Evolutionary conservation across 768 basidiomycete species (phyloP).

Genomic region (Leccinum ochraceum): DNA sequence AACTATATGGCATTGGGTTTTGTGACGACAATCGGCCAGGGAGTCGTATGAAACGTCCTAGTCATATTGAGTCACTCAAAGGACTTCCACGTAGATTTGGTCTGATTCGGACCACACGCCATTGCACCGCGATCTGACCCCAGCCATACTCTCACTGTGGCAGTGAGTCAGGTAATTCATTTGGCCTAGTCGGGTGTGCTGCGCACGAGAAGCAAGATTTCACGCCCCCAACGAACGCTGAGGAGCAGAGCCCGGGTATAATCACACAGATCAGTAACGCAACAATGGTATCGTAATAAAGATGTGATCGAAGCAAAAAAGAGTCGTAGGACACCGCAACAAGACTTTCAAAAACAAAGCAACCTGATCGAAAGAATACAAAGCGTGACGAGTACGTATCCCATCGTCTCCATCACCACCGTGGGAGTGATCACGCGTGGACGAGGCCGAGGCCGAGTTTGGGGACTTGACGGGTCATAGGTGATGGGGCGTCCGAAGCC

Average conservation of each 20-base stretch:
- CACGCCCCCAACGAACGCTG: neutral
- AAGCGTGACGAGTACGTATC: constrained; percentile 13
- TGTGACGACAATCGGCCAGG: neutral
- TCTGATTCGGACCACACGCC: neutral
- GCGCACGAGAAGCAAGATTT: neutral
- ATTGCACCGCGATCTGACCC: neutral
- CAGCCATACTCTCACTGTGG: neutral
- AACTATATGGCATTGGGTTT: neutral
- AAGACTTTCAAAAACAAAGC: constrained; percentile 15
- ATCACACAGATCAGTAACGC: neutral
- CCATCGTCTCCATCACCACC: constrained; percentile 11
- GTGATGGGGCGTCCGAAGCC: neutral
- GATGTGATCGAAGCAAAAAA: neutral
- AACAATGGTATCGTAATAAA: neutral
- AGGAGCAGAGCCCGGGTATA: neutral
- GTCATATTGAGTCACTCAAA: neutral
- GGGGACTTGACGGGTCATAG: neutral
- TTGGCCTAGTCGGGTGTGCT: constrained; percentile 4
- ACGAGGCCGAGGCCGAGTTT: neutral
- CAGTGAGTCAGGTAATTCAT: constrained; percentile 6
- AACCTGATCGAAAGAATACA: constrained; percentile 21
- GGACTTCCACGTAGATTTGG: neutral
- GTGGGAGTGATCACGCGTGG: constrained; percentile 10
- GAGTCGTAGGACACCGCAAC: neutral
- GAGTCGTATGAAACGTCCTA: neutral